Evolutionary conservation across 2,329 filamentous ascomycete genomes (phyloP).

Genomic region (Boeremia exigua): DNA sequence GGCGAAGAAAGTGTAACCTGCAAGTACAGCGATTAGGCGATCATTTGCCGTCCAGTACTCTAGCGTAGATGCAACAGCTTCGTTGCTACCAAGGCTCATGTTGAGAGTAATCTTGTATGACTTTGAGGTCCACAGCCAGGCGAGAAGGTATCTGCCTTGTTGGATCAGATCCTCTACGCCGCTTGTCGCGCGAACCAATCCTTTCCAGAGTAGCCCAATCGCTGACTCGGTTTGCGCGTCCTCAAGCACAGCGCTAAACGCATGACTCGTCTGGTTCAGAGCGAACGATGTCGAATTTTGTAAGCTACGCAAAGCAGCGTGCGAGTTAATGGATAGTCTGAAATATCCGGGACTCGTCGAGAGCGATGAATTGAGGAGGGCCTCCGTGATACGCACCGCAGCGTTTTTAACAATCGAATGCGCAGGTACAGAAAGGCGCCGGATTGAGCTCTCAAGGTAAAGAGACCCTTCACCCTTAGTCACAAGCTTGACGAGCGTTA

Average conservation of each 20-base stretch:
- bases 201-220: slow-evolving; percentile 21
- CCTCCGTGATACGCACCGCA: slow-evolving; percentile 42
- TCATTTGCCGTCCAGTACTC: slow-evolving; percentile 60
- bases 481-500: slow-evolving; percentile 27
- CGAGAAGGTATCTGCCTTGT: slow-evolving; percentile 21
- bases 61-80: slow-evolving; percentile 22
- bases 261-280: slow-evolving; percentile 39
- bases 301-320: slow-evolving; percentile 46
- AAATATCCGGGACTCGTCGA: slow-evolving; percentile 42
- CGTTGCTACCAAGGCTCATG: slow-evolving; percentile 33
- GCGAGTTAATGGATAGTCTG: slow-evolving; percentile 46
- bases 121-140: slow-evolving; percentile 42
- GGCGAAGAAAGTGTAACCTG: slow-evolving; percentile 81
- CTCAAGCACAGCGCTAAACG: slow-evolving; percentile 32
- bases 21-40: slow-evolving; percentile 73
- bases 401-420: slow-evolving; percentile 44
- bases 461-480: slow-evolving; percentile 28
- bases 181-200: slow-evolving; percentile 25
- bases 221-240: slow-evolving; percentile 32
- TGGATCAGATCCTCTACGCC: slow-evolving; percentile 19
- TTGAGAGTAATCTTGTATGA: slow-evolving; percentile 48
- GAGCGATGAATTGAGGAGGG: slow-evolving; percentile 35
- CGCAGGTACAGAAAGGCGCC: slow-evolving; percentile 36
- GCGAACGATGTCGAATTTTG: slow-evolving; percentile 45
- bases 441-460: slow-evolving; percentile 25